Evolutionary conservation across 2,329 filamentous ascomycete species (phyloP).

Genomic region (Neodidymelliopsis sp.): DNA sequence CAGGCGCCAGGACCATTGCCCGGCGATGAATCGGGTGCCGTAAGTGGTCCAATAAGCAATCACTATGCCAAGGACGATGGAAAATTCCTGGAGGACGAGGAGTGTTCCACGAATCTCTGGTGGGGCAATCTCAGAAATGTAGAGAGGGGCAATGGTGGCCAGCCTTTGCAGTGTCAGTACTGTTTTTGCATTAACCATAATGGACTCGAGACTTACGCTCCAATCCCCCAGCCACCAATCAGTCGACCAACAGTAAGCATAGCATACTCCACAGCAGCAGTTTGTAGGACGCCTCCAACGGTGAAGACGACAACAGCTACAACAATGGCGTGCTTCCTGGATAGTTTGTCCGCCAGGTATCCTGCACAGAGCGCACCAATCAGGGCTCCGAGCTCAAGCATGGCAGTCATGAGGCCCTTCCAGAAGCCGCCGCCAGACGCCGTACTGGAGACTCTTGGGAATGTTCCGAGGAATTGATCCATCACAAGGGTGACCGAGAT

Average conservation of each 20-base stretch:
- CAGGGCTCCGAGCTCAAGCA: conserved; percentile 63
- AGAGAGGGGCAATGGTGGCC: conserved; percentile 58
- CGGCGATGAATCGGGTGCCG: conserved; percentile 55
- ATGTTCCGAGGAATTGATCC: conserved; percentile 59
- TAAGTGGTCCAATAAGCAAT: conserved; percentile 64
- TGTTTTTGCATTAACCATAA: neutral
- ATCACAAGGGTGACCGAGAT: conserved; percentile 59
- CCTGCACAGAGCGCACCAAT: conserved; percentile 47
- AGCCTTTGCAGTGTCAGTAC: conserved; percentile 27
- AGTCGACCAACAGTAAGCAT: conserved; percentile 61
- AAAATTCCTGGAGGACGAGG: conserved; percentile 58
- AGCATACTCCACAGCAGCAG: conserved; percentile 57
- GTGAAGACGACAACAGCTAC: conserved; percentile 61
- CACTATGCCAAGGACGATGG: conserved; percentile 58
- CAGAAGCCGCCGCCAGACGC: conserved; percentile 55
- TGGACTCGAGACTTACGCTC: conserved; percentile 49
- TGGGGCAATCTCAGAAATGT: conserved; percentile 61
- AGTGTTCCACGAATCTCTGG: conserved; percentile 59
- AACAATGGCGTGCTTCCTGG: conserved; percentile 60
- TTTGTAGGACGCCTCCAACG: conserved; percentile 60
- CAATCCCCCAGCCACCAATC: conserved; percentile 61
- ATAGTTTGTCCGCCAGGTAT: conserved; percentile 62
- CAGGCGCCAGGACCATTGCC: conserved; percentile 55
- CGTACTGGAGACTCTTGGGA: conserved; percentile 53
- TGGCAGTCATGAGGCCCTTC: conserved; percentile 60